phyloP scores from a whole-genome alignment of 768 basidiomycete species.

The Tylopilus sp. region DNA sequence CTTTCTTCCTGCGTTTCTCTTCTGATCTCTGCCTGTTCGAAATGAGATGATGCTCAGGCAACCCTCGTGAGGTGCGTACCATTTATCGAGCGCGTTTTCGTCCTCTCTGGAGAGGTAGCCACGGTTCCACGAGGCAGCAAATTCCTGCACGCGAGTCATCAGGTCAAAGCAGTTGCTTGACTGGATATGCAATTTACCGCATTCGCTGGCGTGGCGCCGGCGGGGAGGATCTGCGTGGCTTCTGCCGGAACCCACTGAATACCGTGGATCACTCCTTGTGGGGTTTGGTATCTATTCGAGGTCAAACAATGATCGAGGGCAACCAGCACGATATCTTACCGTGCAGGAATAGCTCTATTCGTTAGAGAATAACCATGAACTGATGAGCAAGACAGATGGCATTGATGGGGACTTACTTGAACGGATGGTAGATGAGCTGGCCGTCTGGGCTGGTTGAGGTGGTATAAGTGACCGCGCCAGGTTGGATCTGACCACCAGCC shows the following conservation, averaged over 20 bases:
- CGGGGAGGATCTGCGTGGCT: conserved; percentile 55
- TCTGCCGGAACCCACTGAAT: conserved; percentile 69
- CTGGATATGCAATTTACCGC: conserved; percentile 37
- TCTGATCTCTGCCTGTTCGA: conserved; percentile 44
- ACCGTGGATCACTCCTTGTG: conserved; percentile 62
- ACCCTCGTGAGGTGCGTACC: conserved; percentile 33
- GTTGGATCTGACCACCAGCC: conserved; percentile 44
- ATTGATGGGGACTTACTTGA: conserved; percentile 50
- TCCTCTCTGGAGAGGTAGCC: conserved; percentile 38
- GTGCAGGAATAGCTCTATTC: conserved; percentile 66
- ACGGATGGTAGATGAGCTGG: conserved; percentile 61
- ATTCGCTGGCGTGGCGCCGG: conserved; percentile 57
- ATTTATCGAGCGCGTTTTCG: conserved; percentile 41
- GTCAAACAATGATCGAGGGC: conserved; percentile 6
- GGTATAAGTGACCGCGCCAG: conserved; percentile 73
- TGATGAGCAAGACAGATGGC: neutral
- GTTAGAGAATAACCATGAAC: conserved; percentile 18
- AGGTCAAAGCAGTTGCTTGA: neutral
- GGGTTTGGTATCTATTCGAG: conserved; percentile 61
- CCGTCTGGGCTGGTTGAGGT: conserved; percentile 64
- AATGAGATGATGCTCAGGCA: conserved; percentile 11
- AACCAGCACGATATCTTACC: conserved; percentile 41
- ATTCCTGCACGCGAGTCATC: conserved; percentile 41
- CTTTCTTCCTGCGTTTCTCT: conserved; percentile 51
- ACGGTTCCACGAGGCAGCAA: conserved; percentile 54